Percentiles rank a stretch among this genome's conserved stretches.
phyloP scores from a whole-genome alignment of 495 filamentous ascomycete species.

The Neurospora sp. region DNA sequence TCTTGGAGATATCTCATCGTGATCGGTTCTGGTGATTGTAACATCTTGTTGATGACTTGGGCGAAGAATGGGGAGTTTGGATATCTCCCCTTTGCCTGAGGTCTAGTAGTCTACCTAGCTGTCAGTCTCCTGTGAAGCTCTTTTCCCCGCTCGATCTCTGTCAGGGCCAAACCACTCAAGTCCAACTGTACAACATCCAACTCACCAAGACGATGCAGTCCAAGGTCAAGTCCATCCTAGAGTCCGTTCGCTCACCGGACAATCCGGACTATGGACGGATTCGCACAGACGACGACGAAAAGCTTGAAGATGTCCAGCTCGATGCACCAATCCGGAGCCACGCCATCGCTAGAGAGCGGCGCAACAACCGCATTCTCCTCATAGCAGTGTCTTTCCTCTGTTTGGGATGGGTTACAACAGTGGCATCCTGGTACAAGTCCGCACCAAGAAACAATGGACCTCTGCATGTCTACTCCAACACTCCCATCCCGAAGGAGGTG shows the following conservation, averaged over 20 bases:
- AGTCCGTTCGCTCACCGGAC: background rate
- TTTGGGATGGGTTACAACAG: background rate
- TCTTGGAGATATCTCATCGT: background rate
- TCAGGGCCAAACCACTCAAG: background rate
- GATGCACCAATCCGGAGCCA: background rate
- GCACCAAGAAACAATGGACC: background rate
- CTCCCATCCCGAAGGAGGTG: background rate
- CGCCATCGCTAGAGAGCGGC: background rate
- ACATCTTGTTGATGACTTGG: background rate
- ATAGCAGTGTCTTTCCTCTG: background rate
- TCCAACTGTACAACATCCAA: background rate
- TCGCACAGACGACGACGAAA: background rate
- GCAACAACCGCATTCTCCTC: background rate
- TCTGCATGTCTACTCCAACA: slow-evolving; percentile 1
- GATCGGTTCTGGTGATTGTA: background rate
- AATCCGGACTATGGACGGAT: background rate
- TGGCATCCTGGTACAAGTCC: background rate
- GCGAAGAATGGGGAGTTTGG: background rate
- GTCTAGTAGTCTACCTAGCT: background rate
- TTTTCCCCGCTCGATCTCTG: background rate
- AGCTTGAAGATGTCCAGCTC: background rate
- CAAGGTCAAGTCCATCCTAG: background rate
- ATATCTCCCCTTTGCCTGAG: background rate
- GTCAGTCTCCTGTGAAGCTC: background rate
- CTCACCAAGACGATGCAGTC: background rate